Percentiles rank a stretch among this genome's conserved stretches.
Conservation (phyloP, 2,329 filamentous ascomycete species). For the Cladosporium sp. region DNA sequence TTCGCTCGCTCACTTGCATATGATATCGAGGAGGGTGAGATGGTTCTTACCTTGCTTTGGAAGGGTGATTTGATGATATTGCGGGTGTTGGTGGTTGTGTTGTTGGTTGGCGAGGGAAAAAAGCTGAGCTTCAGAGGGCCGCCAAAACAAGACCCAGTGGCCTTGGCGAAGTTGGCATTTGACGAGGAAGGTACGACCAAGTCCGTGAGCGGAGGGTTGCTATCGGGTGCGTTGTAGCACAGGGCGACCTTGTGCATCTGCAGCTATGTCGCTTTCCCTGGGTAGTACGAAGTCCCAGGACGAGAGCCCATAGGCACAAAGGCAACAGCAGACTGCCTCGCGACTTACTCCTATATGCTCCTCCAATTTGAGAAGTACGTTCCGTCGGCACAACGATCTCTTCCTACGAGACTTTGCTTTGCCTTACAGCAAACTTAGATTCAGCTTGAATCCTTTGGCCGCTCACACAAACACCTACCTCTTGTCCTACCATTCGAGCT, state of each 20-base stretch:
- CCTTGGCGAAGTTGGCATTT: not conserved
- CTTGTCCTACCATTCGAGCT: not conserved
- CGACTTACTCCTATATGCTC: not conserved
- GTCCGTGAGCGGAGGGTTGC: not conserved
- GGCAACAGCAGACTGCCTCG: not conserved
- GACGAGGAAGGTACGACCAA: conserved; percentile 3
- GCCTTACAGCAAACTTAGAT: not conserved
- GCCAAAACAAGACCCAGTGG: not conserved
- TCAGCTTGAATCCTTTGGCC: not conserved
- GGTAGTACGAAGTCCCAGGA: not conserved
- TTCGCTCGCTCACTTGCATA: not conserved
- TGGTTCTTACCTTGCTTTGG: not conserved
- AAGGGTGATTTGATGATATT: not conserved
- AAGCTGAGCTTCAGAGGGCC: conserved; percentile 4
- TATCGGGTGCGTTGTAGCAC: not conserved
- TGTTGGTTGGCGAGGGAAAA: not conserved
- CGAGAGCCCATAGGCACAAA: not conserved
- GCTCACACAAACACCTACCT: not conserved
- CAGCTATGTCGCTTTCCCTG: not conserved
- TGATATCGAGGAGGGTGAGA: not conserved
- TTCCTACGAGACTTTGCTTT: not conserved
- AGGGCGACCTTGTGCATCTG: not conserved
- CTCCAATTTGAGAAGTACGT: not conserved
- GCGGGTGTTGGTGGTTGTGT: not conserved
- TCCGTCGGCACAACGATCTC: not conserved